Base-by-base conservation (phyloP, 176 grass and related monocot genomes). In the Microstegium vimineum region DNA sequence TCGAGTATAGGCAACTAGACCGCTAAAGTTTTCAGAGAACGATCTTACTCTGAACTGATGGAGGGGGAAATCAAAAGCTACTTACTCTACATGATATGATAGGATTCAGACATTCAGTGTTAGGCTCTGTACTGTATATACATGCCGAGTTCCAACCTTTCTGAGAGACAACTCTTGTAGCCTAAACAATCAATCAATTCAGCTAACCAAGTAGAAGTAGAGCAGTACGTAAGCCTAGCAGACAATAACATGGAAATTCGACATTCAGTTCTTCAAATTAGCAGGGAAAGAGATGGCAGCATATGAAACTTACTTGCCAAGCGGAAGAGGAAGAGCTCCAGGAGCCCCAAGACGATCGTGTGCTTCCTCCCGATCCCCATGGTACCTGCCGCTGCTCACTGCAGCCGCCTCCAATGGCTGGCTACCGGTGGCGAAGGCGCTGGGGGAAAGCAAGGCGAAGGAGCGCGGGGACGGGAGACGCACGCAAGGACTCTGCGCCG, bases 231-330 rank as follows among this genome's bases (percentile, higher is more conserved):
- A n/a, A n/a, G n/a, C n/a, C 3, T 0, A 10, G 23, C 40, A 71
- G 52, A 57, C 22, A 57, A 0, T 57, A 46, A 43, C 2, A 45
- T 27, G 37, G 2, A 70, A 52, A 10, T 5, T 49, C 22, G 31
- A 8, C 13, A 14, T 5, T 5, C 43, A 61, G 8, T 63, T 61
- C 23, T 61, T 2, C 28, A 52, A 35, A 23, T 22, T 4, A 65
- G 9, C 3, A 22, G 40, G 71, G 72, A 66, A 18, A n/a, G 10
- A 27, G 33, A 66, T 26, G 49, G 14, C 11, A 18, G 0, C 41
- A 49, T 6, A 74, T 57, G 52, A 10, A 74, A 71, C 86, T 91
- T 74, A 91, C 90, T 27, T 54, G 90, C 82, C 27, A 69, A 70
- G 52, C 78, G 74, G 82, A 86, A 79, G 87, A 75, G 22, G 81